These are phyloP conservation scores for Lentinula guzmanii DNA, from an alignment of 768 basidiomycete genomes.

Conservation along the genomic window DNA sequence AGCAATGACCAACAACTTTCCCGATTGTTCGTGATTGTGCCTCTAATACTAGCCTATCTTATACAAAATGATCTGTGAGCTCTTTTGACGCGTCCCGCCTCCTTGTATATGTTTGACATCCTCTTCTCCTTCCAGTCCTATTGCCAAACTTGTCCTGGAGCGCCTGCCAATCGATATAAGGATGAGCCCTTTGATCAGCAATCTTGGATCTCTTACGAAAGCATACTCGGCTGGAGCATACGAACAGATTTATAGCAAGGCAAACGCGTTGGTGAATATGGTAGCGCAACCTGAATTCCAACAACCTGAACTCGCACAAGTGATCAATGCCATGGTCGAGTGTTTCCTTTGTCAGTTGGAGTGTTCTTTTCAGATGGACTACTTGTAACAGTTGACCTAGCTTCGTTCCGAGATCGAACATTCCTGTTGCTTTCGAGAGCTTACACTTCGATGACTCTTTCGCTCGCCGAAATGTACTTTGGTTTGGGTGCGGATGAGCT, in stretches of 20 bases:
- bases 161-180: conserved; percentile 47
- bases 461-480: conserved; percentile 52
- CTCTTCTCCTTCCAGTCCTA: conserved; percentile 31
- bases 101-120: not conserved
- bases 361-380: not conserved
- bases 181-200: conserved; percentile 37
- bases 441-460: conserved; percentile 55
- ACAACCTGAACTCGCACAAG: conserved; percentile 36
- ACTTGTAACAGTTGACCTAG: conserved; percentile 25
- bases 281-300: conserved; percentile 38
- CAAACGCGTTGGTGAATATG: conserved; percentile 32
- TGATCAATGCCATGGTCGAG: conserved; percentile 37
- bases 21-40: conserved; percentile 48
- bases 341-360: conserved; percentile 46
- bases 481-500: conserved; percentile 37
- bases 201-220: conserved; percentile 39
- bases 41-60: conserved; percentile 61
- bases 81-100: not conserved
- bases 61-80: conserved; percentile 59
- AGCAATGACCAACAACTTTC: conserved; percentile 32
- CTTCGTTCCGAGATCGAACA: conserved; percentile 52
- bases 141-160: conserved; percentile 51
- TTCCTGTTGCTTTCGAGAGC: conserved; percentile 53
- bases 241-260: conserved; percentile 46
- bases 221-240: conserved; percentile 53